Conservation (phyloP, 2,329 filamentous ascomycete genomes). For the Kalmusia sp. region DNA sequence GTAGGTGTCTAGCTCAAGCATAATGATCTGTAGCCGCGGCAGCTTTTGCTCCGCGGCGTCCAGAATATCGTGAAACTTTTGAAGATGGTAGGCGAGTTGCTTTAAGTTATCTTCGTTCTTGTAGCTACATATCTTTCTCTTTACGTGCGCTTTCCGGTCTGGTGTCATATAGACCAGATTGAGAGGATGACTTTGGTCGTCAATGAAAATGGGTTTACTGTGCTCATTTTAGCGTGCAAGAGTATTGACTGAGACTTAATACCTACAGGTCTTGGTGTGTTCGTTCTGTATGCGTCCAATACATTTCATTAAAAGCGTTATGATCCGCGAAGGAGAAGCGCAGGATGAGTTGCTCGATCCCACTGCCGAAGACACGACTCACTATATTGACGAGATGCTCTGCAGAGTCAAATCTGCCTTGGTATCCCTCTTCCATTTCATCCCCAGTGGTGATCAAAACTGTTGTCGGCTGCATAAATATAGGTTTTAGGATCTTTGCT, state of each 20-base stretch:
- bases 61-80: background rate
- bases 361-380: slow-evolving; percentile 12
- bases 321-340: background rate
- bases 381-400: slow-evolving; percentile 16
- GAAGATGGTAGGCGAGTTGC: background rate
- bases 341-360: slow-evolving; percentile 10
- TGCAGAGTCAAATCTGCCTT: slow-evolving; percentile 10
- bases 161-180: slow-evolving; percentile 12
- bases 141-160: slow-evolving; percentile 3
- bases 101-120: background rate
- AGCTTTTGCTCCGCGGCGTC: background rate
- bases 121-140: background rate
- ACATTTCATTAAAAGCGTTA: slow-evolving; percentile 4
- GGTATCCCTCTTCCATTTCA: background rate
- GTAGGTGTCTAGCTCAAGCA: background rate
- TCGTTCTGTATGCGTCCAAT: slow-evolving; percentile 10
- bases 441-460: slow-evolving; percentile 5
- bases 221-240: background rate
- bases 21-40: background rate
- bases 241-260: background rate
- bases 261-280: background rate
- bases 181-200: background rate
- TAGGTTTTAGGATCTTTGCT: too few relatives aligned
- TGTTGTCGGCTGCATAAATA: slow-evolving; percentile 9
- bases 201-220: background rate